Evolutionary conservation across 371 early-diverging fungal species (phyloP).

Genomic region (Coemansia sp.): DNA sequence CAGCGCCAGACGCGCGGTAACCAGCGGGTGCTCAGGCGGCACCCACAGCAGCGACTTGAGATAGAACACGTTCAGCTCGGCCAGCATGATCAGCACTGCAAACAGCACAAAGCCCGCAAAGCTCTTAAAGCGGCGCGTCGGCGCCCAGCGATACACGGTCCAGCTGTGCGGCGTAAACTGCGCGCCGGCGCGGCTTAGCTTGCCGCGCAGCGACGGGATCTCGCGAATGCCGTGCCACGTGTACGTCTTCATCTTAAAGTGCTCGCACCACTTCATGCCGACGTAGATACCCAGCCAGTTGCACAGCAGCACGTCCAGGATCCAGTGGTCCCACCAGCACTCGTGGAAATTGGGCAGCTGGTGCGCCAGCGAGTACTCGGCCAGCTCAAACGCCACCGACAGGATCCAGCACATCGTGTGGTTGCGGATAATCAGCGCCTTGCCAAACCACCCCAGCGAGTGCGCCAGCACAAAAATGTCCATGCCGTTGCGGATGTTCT

Average conservation of each 20-base stretch:
- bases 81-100: constrained; percentile 62
- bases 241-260: constrained; percentile 92
- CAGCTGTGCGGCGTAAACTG: constrained; percentile 95
- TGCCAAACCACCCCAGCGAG: constrained; percentile 93
- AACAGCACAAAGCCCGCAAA: constrained; percentile 67
- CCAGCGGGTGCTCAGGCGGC: constrained; percentile 86
- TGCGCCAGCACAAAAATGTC: constrained; percentile 96
- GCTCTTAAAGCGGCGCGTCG: constrained; percentile 75
- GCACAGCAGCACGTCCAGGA: constrained; percentile 90
- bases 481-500: constrained; percentile 78
- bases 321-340: constrained; percentile 99
- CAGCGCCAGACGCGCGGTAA: constrained; percentile 74
- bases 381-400: constrained; percentile 89
- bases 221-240: constrained; percentile 90
- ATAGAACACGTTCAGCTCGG: constrained; percentile 92
- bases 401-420: constrained; percentile 95
- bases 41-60: constrained; percentile 92
- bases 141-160: constrained; percentile 89
- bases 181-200: constrained; percentile 82
- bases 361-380: constrained; percentile 94
- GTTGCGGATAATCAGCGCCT: constrained; percentile 90
- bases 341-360: constrained; percentile 97
- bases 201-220: constrained; percentile 80
- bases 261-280: constrained; percentile 96
- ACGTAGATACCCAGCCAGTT: constrained; percentile 93